phyloP scores from a whole-genome alignment of 345 rosid genomes.

The Salix viminalis region DNA sequence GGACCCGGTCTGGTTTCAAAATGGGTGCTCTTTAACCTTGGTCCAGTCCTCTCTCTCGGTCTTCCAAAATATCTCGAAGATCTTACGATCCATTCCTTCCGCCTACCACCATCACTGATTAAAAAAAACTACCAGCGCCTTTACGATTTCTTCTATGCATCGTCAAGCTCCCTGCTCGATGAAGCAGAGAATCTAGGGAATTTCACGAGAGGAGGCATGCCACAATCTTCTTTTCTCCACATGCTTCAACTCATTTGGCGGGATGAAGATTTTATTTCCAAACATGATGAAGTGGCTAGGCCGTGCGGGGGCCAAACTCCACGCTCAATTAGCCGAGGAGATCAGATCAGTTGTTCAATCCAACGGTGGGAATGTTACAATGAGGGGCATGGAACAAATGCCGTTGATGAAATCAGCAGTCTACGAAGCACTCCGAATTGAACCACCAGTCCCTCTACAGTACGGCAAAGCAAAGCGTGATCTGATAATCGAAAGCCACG shows the following conservation, averaged over 20 bases:
- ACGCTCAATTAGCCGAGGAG: constrained; percentile 61
- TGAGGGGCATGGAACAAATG: constrained; percentile 73
- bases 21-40: constrained; percentile 70
- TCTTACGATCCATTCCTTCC: constrained; percentile 45
- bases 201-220: constrained; percentile 75
- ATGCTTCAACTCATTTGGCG: constrained; percentile 88
- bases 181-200: constrained; percentile 68
- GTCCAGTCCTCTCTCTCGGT: constrained; percentile 53
- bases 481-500: constrained; percentile 70
- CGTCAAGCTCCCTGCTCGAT: constrained; percentile 50
- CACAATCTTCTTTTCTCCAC: constrained; percentile 79
- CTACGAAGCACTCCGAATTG: constrained; percentile 74
- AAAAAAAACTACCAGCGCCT: constrained; percentile 67
- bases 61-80: constrained; percentile 58
- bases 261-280: constrained; percentile 66
- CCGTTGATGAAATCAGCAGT: constrained; percentile 73
- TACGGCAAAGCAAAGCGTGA: constrained; percentile 70
- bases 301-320: constrained; percentile 57
- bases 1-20: constrained; percentile 54
- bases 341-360: constrained; percentile 58
- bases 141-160: constrained; percentile 60
- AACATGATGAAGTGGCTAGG: constrained; percentile 64
- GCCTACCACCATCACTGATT: constrained; percentile 55
- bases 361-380: constrained; percentile 63
- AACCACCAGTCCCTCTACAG: constrained; percentile 77